Base-by-base conservation (phyloP, 345 rosid genomes). In the Trapa bicornis region DNA sequence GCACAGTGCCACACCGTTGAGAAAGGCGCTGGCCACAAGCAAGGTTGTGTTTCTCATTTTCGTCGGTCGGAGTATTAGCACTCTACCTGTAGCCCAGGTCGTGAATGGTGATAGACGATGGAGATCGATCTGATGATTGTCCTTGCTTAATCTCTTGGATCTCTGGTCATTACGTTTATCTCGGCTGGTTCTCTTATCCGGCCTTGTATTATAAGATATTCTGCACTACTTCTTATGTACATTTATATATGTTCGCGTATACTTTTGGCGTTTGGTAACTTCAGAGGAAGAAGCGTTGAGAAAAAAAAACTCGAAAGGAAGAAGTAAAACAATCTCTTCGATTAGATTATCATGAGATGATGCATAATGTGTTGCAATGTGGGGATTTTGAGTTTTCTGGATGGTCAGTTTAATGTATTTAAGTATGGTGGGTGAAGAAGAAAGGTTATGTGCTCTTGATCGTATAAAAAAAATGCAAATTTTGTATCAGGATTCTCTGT, bases 11-110 rank as follows among this genome's bases (percentile, higher is more conserved):
- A 86, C 80, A 92, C 98, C 77, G 98, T 85, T 67, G 98, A 92
- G 0, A 82, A 92, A 80, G 96, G 98, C 66, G 91, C 95, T 29
- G 98, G 98, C 74, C 98, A 92, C 80, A 92, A 92, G 76, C 96
- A 92, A 83, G 98, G 98, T 87, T 16, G 13, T 22, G 43, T 32
- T 65, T 14, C 64, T 45, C 12, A 2, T 48, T 14, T 22, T 14
- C 37, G 13, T 1, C 61, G 62, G 16, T 36, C 41, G 65, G 58
- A 35, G 7, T 47, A 36, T 41, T 48, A 15, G 13, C 2, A 15
- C 6, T 52, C 54, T 50, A 13, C 35, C 60, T 54, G 60, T 54
- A n/a, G 60, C 60, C 29, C 5, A n/a, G 35, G 5, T n/a, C 9
- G 35, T 8, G 60, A 54, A 5, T 54, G 33, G 29, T n/a, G 32